A percentile compares a stretch with the other conserved stretches of the same genome.
These are phyloP conservation scores for Choanephora cucurbitarum DNA, from an alignment of 371 early-diverging fungal species.

Conservation along the genomic window DNA sequence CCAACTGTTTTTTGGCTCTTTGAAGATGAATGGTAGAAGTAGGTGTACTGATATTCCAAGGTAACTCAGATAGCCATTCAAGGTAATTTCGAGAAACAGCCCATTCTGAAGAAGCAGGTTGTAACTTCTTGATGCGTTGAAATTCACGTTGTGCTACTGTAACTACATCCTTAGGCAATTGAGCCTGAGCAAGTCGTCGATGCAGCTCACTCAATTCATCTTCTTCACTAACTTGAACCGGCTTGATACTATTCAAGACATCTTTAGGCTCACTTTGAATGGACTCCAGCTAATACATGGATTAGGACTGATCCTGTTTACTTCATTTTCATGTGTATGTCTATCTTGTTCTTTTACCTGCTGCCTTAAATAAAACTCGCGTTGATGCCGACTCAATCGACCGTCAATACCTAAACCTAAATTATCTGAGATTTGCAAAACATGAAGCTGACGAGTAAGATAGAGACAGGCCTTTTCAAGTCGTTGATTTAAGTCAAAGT, in stretches of 20 bases:
- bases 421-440: conserved; percentile 76
- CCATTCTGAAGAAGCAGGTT: conserved; percentile 77
- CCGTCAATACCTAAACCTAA: conserved; percentile 74
- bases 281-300: conserved; percentile 11
- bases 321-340: too few relatives aligned
- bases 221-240: conserved; percentile 30
- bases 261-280: conserved; percentile 45
- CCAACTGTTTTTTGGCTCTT: conserved; percentile 66
- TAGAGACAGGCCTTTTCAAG: conserved; percentile 57
- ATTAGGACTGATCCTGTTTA: background rate
- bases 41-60: conserved; percentile 57
- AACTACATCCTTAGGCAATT: conserved; percentile 66
- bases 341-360: conserved; percentile 52
- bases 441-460: conserved; percentile 70
- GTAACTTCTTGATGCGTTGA: conserved; percentile 70
- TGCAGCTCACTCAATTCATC: conserved; percentile 65
- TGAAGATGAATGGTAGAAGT: conserved; percentile 69
- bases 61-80: conserved; percentile 76
- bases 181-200: conserved; percentile 54
- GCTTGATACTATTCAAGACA: background rate
- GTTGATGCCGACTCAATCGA: conserved; percentile 73
- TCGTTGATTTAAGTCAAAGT: conserved; percentile 57
- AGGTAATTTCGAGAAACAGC: conserved; percentile 76
- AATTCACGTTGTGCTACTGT: conserved; percentile 70
- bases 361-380: conserved; percentile 80